Base-by-base conservation (phyloP, 2,329 filamentous ascomycete species). In the Curvularia hawaiiensis region DNA sequence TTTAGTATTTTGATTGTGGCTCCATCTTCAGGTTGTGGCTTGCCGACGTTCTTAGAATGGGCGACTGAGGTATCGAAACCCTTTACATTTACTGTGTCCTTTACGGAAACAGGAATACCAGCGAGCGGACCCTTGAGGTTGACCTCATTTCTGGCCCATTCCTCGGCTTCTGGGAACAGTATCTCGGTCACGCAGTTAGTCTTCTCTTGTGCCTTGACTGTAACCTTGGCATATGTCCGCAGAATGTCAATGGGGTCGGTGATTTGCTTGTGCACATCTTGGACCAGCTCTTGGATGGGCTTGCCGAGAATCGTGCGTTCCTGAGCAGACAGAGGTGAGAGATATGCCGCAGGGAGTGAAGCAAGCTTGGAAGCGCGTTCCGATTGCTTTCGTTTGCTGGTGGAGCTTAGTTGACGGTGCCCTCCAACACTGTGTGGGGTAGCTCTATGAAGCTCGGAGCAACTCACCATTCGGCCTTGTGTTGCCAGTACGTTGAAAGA, bases 141-240 rank as follows among this genome's bases (percentile, higher is more conserved):
- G 72, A 88, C 78, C 22, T 79, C 81, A 28, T 82, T 77, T 14
- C 81, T 74, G 9, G 78, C 71, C 91, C 92, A 97, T 52, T 80
- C 77, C 76, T 96, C 91, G 0, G 92, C 91, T 54, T 89, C 88
- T 0, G 85, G 82, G 38, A 97, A 84, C 79, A 97, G 85, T 54
- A 97, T 81, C 77, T 97, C 93, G 0, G 94, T 97, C 12, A 96
- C 78, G 71, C 91, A 96, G 75, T 97, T 97, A 2, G 92, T 97
- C 77, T 89, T 89, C 61, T 88, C 84, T 35, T 97, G 94, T 1
- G 92, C 93, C 70, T 88, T 89, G 51, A 96, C 74, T 0, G 93
- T 90, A 20, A 94, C 88, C 76, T 96, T 97, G 69, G 90, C 90
- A 74, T 97, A 98, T 11, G 92, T 87, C 58, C 83, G 86, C n/a